These are phyloP conservation scores for Lenzites betulinus DNA, from an alignment of 768 basidiomycete genomes.

Conservation along the genomic window DNA sequence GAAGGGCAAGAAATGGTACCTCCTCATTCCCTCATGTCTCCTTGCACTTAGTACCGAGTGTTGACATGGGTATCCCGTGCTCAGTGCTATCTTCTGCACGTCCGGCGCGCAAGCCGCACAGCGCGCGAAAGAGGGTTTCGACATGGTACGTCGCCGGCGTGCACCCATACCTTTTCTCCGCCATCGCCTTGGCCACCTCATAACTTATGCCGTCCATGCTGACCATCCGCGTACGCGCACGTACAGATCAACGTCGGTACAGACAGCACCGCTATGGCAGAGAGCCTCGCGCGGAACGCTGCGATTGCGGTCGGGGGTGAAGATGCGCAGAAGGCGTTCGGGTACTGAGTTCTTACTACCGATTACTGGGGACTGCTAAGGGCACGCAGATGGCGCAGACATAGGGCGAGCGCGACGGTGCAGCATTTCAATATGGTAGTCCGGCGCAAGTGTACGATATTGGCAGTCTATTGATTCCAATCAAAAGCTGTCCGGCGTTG, in stretches of 20 bases:
- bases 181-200: too few relatives aligned
- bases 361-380: too few relatives aligned
- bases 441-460: background rate
- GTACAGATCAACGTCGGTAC: constrained; percentile 50
- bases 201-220: too few relatives aligned
- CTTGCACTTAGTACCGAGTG: background rate
- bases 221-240: too few relatives aligned
- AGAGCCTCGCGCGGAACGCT: constrained; percentile 26
- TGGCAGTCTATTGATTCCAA: background rate
- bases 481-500: background rate
- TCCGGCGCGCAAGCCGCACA: constrained; percentile 45
- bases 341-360: constrained; percentile 10
- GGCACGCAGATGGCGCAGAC: too few relatives aligned
- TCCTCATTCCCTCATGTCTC: background rate
- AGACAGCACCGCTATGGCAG: constrained; percentile 47
- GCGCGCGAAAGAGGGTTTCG: constrained; percentile 53
- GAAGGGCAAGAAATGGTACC: constrained; percentile 67
- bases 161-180: too few relatives aligned
- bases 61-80: background rate
- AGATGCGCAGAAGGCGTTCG: constrained; percentile 5
- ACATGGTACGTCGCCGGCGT: constrained; percentile 42
- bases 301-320: constrained; percentile 25
- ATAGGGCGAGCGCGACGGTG: too few relatives aligned
- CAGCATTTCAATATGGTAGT: too few relatives aligned
- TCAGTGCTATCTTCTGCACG: constrained; percentile 51